A percentile compares a stretch with the other conserved stretches of the same genome.
Evolutionary conservation across 306 rosid genomes (phyloP).

Genomic region (Cucurbita moschata): DNA sequence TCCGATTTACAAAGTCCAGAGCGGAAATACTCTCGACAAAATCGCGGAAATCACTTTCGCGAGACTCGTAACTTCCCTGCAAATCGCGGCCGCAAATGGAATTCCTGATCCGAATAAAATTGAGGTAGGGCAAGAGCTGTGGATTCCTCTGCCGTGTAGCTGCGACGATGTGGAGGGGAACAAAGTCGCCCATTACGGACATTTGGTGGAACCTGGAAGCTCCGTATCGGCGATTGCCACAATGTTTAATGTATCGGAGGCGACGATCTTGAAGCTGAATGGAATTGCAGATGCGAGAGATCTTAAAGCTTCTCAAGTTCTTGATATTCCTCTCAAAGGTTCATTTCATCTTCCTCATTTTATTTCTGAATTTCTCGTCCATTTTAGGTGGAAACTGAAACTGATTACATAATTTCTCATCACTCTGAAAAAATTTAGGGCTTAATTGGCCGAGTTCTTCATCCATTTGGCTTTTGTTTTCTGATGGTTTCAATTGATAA

Average conservation of each 20-base stretch:
- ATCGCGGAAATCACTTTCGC: conserved; percentile 36
- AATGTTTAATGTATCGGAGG: conserved; percentile 22
- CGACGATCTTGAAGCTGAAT: conserved; percentile 30
- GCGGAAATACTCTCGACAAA: conserved; percentile 20
- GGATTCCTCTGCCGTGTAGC: conserved; percentile 84
- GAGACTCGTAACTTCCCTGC: conserved; percentile 16
- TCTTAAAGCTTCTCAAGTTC: conserved; percentile 36
- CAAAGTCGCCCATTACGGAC: conserved; percentile 53
- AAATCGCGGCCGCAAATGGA: conserved; percentile 24
- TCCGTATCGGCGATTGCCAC: conserved; percentile 25
- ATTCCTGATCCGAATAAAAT: conserved; percentile 14
- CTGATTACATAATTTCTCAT: neutral
- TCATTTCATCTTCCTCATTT: neutral
- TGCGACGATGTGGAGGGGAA: conserved; percentile 44
- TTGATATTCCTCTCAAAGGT: conserved; percentile 84
- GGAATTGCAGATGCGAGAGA: conserved; percentile 19
- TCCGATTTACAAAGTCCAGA: conserved; percentile 32
- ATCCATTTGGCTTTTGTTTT: neutral
- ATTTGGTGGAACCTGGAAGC: conserved; percentile 7
- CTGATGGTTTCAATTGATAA: neutral
- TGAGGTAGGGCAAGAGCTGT: conserved; percentile 14
- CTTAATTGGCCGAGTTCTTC: neutral
- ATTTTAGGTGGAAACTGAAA: neutral
- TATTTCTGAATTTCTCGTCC: neutral
- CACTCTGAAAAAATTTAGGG: neutral